Evolutionary conservation across 148 eudicot genomes (phyloP).

Genomic region (Polygonum aviculare): DNA sequence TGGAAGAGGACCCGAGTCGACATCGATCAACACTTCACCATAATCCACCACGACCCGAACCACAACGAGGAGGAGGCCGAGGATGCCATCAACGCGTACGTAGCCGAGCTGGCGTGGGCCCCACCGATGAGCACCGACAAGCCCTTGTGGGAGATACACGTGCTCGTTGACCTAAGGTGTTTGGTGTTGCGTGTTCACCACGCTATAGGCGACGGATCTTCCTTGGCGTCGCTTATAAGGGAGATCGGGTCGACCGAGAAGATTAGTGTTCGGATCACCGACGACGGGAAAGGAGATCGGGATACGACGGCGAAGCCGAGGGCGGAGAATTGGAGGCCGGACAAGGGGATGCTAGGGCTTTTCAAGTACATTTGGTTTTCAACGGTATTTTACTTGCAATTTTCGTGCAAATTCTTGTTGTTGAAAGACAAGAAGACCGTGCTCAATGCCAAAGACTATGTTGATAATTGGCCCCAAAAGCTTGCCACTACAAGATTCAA

Average conservation of each 20-base stretch:
- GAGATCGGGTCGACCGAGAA: slow-evolving; percentile 11
- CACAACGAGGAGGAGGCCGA: slow-evolving; percentile 9
- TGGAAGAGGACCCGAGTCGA: slow-evolving; percentile 39
- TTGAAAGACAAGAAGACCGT: slow-evolving; percentile 15
- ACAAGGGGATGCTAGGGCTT: slow-evolving; percentile 13
- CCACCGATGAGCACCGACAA: slow-evolving; percentile 41
- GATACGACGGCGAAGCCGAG: background rate
- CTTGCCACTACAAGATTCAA: slow-evolving; percentile 48
- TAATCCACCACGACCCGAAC: slow-evolving; percentile 5
- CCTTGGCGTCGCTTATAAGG: slow-evolving; percentile 50
- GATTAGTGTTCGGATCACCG: background rate
- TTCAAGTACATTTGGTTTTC: slow-evolving; percentile 23
- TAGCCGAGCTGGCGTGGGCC: slow-evolving; percentile 44
- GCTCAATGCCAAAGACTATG: slow-evolving; percentile 36
- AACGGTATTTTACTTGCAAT: slow-evolving; percentile 25
- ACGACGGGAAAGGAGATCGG: background rate
- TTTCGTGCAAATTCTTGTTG: slow-evolving; percentile 20
- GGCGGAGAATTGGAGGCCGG: background rate
- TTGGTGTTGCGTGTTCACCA: slow-evolving; percentile 48
- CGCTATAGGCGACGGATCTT: slow-evolving; percentile 58
- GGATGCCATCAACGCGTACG: slow-evolving; percentile 30
- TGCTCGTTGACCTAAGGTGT: slow-evolving; percentile 34
- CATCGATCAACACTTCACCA: slow-evolving; percentile 44
- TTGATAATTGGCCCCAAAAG: slow-evolving; percentile 58
- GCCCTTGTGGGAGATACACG: slow-evolving; percentile 69